Percentiles rank a stretch among this genome's conserved stretches.
These are phyloP conservation scores for Rosa hybrid DNA, from an alignment of 331 rosid genomes.

Conservation along the genomic window DNA sequence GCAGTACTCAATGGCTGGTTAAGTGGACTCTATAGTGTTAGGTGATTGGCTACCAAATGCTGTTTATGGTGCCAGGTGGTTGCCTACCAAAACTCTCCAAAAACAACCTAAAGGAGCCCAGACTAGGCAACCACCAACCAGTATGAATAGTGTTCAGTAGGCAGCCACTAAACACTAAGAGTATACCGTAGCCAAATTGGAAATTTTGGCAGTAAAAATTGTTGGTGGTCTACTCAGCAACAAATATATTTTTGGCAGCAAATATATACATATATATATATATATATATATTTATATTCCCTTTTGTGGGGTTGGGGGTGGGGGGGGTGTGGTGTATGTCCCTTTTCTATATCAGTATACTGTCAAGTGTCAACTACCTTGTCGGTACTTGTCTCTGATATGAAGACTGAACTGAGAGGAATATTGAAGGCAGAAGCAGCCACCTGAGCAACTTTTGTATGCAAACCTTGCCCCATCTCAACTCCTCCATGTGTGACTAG, in stretches of 20 bases:
- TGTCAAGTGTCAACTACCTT: conserved; percentile 52
- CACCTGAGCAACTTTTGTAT: conserved; percentile 91
- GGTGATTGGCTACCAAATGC: neutral
- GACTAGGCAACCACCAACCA: neutral
- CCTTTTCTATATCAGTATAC: neutral
- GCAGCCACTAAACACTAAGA: neutral
- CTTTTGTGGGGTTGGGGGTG: neutral
- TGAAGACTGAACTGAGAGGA: conserved; percentile 83
- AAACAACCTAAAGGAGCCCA: neutral
- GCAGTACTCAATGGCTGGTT: neutral
- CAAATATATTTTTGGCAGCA: no score
- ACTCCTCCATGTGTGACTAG: conserved; percentile 96
- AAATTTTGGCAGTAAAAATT: neutral
- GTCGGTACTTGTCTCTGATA: conserved; percentile 95
- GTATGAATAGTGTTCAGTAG: neutral
- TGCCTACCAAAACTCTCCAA: neutral
- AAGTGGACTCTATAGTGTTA: neutral
- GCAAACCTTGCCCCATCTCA: conserved; percentile 99
- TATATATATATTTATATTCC: no score
- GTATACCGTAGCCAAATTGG: neutral
- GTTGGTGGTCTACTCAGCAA: neutral
- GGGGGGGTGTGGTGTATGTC: neutral
- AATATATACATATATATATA: no score
- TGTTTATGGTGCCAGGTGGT: neutral
- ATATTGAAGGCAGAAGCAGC: conserved; percentile 94